These are phyloP conservation scores for Gossypium arboreum DNA, from an alignment of 345 rosid genomes.

Conservation along the genomic window DNA sequence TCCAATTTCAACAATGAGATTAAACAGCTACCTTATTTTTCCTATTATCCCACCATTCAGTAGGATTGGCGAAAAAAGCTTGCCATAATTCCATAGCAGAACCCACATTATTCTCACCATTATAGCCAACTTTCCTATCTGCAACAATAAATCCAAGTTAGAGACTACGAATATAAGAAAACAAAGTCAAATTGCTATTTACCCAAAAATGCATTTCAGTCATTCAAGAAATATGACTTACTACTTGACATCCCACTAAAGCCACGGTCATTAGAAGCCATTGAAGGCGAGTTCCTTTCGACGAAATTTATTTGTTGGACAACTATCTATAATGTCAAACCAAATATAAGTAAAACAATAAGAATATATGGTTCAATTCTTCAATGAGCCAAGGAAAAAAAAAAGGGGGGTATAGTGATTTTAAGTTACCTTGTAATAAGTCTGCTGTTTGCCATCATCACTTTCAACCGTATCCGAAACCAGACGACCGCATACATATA, in stretches of 20 bases:
- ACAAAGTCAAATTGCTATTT: neutral
- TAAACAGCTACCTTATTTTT: conserved; percentile 46
- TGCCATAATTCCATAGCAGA: conserved; percentile 51
- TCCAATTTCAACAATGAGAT: neutral
- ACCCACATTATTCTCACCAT: conserved; percentile 25
- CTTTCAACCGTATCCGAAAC: conserved; percentile 45
- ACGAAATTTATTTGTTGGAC: conserved; percentile 59
- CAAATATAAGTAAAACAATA: conserved; percentile 9
- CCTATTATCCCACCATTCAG: conserved; percentile 71
- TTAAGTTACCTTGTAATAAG: conserved; percentile 48
- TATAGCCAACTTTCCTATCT: conserved; percentile 34
- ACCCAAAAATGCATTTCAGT: neutral
- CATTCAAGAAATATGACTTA: conserved; percentile 11
- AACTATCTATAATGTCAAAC: conserved; percentile 38
- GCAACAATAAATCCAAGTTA: conserved; percentile 7
- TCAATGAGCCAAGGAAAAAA: neutral
- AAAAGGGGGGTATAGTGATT: neutral
- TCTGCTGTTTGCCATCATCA: conserved; percentile 52
- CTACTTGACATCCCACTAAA: conserved; percentile 27
- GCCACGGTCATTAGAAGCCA: conserved; percentile 25
- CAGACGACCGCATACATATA: conserved; percentile 58
- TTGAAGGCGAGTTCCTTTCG: conserved; percentile 32
- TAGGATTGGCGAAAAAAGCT: conserved; percentile 58
- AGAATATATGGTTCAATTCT: neutral
- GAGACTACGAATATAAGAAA: neutral